Evolutionary conservation across 306 rosid species (phyloP).

Genomic region (Corylus americana): DNA sequence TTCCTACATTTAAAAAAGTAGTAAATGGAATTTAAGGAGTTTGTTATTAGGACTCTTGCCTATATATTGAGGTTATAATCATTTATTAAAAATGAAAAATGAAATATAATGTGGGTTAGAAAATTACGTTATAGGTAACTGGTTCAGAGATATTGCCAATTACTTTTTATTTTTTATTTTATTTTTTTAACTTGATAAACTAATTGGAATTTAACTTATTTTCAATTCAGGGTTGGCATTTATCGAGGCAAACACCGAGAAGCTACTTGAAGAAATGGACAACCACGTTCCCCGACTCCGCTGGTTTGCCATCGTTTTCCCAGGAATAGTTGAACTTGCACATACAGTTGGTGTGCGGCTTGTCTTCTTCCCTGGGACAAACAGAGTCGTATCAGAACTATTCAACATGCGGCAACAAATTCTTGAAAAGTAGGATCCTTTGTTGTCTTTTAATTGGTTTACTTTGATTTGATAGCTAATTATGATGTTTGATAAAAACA

Average conservation of each 20-base stretch:
- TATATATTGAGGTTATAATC: too few species aligned
- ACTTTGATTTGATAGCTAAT: too few species aligned
- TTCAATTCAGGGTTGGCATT: conserved; percentile 35
- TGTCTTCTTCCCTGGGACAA: conserved; percentile 1
- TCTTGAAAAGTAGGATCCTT: conserved; percentile 21
- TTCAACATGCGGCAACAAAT: conserved; percentile 6
- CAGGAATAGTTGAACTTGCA: conserved; percentile 39
- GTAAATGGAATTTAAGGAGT: too few species aligned
- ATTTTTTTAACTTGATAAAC: too few species aligned
- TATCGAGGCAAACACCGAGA: conserved; percentile 27
- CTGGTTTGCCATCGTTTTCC: conserved; percentile 36
- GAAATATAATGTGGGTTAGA: too few species aligned
- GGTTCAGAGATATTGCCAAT: background rate
- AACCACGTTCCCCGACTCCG: conserved; percentile 32
- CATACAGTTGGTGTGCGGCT: conserved; percentile 14
- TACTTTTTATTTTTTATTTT: too few species aligned
- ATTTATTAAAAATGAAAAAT: too few species aligned
- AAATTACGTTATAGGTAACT: too few species aligned
- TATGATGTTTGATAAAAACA: background rate
- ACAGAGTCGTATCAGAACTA: conserved; percentile 2
- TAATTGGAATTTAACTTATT: background rate
- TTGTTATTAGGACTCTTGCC: too few species aligned
- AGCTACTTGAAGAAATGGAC: conserved; percentile 21
- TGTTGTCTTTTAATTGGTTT: background rate
- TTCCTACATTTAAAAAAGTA: too few species aligned